Percentiles rank a stretch among this genome's conserved stretches.
phyloP scores from a whole-genome alignment of 2,329 filamentous ascomycete species.

The Colletotrichum tabaci region DNA sequence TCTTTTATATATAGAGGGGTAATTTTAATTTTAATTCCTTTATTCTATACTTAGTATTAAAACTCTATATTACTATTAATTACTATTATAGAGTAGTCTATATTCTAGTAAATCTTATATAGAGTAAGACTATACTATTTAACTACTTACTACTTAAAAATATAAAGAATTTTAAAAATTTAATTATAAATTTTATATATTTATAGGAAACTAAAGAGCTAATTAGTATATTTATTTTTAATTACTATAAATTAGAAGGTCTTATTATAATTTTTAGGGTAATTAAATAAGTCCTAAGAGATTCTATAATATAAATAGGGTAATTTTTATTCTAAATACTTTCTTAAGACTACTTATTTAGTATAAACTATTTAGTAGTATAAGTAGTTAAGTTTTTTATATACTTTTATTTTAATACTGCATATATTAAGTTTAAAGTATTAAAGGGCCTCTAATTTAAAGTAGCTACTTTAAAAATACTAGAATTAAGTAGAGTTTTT shows the following conservation, averaged over 20 bases:
- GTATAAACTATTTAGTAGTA: neutral
- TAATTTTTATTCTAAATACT: neutral
- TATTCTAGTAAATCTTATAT: neutral
- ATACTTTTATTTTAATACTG: neutral
- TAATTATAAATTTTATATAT: neutral
- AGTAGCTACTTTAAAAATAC: neutral
- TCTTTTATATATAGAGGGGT: neutral
- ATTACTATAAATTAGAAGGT: neutral
- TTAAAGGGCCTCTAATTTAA: neutral
- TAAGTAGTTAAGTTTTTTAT: neutral
- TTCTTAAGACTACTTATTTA: too few relatives aligned
- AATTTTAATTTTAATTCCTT: too few relatives aligned
- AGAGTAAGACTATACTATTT: neutral
- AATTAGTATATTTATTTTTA: neutral
- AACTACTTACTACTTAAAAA: neutral
- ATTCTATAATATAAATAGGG: neutral
- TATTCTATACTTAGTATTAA: too few relatives aligned
- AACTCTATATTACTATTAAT: too few relatives aligned
- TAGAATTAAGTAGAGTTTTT: neutral
- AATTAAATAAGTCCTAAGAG: neutral
- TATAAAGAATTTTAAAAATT: neutral
- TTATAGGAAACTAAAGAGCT: neutral
- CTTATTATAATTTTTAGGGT: neutral
- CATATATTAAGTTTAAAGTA: accelerated
- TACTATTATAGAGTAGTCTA: neutral